Evolutionary conservation across 164 flowering plant species (phyloP).

Genomic region (Protea cynaroides): DNA sequence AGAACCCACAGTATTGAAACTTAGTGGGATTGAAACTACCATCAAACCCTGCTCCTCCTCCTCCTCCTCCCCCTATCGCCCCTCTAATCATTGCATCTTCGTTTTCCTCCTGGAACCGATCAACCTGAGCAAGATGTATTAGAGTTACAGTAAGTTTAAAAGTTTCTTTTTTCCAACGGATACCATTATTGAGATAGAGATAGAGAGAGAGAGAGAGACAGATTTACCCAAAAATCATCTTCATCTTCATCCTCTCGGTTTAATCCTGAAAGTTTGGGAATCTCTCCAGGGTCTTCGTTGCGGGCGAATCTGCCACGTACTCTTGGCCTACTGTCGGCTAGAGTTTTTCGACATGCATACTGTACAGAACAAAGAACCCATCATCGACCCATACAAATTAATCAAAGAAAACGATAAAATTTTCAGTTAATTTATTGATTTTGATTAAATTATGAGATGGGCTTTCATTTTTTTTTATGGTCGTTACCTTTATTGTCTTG

Average conservation of each 20-base stretch:
- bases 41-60: neutral
- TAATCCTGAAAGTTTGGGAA: slow-evolving; percentile 36
- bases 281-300: slow-evolving; percentile 59
- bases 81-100: slow-evolving; percentile 19
- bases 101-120: slow-evolving; percentile 28
- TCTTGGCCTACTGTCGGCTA: slow-evolving; percentile 82
- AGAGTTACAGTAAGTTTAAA: neutral
- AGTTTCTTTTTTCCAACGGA: no score
- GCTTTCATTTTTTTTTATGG: neutral
- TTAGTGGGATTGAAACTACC: slow-evolving; percentile 21
- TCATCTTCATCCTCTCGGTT: slow-evolving; percentile 40
- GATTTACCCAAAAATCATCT: slow-evolving; percentile 61
- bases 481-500: slow-evolving; percentile 73
- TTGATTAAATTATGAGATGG: neutral
- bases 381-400: neutral
- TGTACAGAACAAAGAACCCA: slow-evolving; percentile 7
- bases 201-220: neutral
- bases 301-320: slow-evolving; percentile 87
- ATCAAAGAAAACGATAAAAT: no score
- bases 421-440: neutral
- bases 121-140: slow-evolving; percentile 23
- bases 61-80: neutral
- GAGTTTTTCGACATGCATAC: slow-evolving; percentile 86
- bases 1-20: slow-evolving; percentile 28
- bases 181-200: neutral